Evolutionary conservation across 169 alveolate genomes (phyloP).

Genomic region (Plasmodium gallinaceum): DNA sequence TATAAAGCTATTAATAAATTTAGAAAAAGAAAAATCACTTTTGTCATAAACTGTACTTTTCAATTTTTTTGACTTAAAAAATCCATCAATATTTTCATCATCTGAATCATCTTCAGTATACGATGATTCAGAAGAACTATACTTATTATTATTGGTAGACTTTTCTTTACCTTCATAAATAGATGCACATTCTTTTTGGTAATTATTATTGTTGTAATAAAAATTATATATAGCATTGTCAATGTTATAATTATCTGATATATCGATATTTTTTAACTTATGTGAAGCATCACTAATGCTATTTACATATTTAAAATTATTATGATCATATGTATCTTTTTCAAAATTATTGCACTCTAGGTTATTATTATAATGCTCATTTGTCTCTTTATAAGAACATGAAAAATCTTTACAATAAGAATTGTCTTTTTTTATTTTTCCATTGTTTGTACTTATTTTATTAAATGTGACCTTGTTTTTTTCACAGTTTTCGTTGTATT

Average conservation of each 20-base stretch:
- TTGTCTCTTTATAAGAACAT: no score
- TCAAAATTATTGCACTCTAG: no score
- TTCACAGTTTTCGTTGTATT: no score
- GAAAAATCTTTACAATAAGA: no score
- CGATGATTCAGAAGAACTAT: conserved; percentile 49
- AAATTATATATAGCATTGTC: conserved; percentile 13
- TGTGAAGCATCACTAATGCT: not conserved
- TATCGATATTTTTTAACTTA: conserved; percentile 10
- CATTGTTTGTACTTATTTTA: no score
- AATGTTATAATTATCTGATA: conserved; percentile 37
- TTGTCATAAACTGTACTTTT: conserved; percentile 70
- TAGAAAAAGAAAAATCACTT: conserved; percentile 41
- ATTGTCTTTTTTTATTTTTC: no score
- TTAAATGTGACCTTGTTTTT: no score
- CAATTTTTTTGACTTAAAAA: conserved; percentile 71
- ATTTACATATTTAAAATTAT: not conserved
- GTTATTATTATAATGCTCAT: no score
- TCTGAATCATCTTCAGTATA: conserved; percentile 74
- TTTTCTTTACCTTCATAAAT: conserved; percentile 13
- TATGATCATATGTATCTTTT: no score
- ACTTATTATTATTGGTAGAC: not conserved
- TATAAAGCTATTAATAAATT: conserved; percentile 57
- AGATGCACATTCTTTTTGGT: not conserved
- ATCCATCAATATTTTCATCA: conserved; percentile 76
- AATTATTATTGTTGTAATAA: conserved; percentile 9